These are phyloP conservation scores for Pseudogymnoascus sp. DNA, from an alignment of 2,329 filamentous ascomycete species.

Conservation along the genomic window DNA sequence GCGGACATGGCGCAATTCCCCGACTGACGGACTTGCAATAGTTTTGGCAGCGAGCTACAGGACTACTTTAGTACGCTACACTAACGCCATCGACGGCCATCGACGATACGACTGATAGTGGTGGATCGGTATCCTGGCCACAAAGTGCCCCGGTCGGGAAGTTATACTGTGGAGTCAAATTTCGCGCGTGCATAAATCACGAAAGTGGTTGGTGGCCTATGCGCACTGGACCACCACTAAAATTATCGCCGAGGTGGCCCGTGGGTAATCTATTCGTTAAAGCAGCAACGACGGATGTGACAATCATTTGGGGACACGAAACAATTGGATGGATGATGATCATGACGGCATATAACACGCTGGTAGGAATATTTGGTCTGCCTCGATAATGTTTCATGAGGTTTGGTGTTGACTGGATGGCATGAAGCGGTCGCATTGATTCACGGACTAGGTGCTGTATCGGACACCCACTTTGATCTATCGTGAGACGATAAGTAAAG, in stretches of 20 bases:
- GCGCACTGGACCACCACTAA: not conserved
- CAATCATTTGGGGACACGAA: slow-evolving; percentile 6
- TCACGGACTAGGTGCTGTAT: not conserved
- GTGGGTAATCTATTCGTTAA: not conserved
- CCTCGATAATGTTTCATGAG: slow-evolving; percentile 5
- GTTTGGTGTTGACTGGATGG: not conserved
- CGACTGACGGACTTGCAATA: not conserved
- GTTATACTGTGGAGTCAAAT: slow-evolving; percentile 7
- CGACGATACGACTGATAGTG: slow-evolving; percentile 3
- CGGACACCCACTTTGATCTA: slow-evolving; percentile 1
- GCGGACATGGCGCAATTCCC: not conserved
- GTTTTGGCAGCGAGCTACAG: not conserved
- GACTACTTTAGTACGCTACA: not conserved
- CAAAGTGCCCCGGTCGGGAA: not conserved
- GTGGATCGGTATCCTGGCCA: slow-evolving; percentile 3
- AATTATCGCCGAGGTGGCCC: slow-evolving; percentile 7
- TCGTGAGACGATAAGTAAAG: slow-evolving; percentile 4
- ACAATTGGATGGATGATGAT: not conserved
- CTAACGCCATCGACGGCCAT: slow-evolving; percentile 2
- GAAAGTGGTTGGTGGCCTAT: slow-evolving; percentile 6
- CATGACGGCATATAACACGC: slow-evolving; percentile 5
- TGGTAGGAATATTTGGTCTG: not conserved
- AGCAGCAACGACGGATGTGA: slow-evolving; percentile 1
- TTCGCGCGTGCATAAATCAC: slow-evolving; percentile 3
- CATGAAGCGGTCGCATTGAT: not conserved